Evolutionary conservation across 164 flowering plant genomes (phyloP), one percentile per base, ranked within the genome.

Genomic region (Tetracentron sinense): DNA sequence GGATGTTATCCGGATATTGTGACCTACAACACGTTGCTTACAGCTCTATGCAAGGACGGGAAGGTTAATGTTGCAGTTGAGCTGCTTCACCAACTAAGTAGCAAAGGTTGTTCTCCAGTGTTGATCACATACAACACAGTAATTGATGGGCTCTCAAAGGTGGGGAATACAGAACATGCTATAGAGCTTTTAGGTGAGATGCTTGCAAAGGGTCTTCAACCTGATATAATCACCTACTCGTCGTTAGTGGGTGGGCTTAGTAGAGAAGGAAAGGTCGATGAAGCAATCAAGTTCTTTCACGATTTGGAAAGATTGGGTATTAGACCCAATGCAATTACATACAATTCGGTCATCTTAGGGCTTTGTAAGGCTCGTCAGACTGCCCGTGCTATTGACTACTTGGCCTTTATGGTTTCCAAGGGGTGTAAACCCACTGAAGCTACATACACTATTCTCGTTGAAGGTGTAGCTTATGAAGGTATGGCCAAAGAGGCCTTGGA

Each of bases 1-100:
- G 96, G 92, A 1, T 93, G 98, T 75, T 85, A 81, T 67, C 98
- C 98, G 1, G 89, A 88, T 70, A 90, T 88, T 58, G 97, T 88
- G 35, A 93, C 97, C 6, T 90, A 93, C 65, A 93, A 93, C 61
- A 90, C 96, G 7, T 42, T 93, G 73, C 89, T 89, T 25, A 89
- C 92, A 17, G 97, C 94, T 51, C 71, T 90, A 30, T 93, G 97
- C 83, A 93, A 81, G 71, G 88, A 83, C 63, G 96, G 96, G 46
- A 85, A 90, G 74, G 91, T 93, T 53, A 86, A 85, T 65, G 69
- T 72, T 65, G 97, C 97, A 10, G 79, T 85, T 25, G 89, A 86
- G 78, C 69, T 92, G 17, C 89, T 92, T 42, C 72, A 82, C 61
- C 92, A 84, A 67, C 82, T 89, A 16, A 83, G 80, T 49, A 75